Conservation (phyloP, 192 early-diverging fungal species). For the Spizellomyces punctatus region DNA sequence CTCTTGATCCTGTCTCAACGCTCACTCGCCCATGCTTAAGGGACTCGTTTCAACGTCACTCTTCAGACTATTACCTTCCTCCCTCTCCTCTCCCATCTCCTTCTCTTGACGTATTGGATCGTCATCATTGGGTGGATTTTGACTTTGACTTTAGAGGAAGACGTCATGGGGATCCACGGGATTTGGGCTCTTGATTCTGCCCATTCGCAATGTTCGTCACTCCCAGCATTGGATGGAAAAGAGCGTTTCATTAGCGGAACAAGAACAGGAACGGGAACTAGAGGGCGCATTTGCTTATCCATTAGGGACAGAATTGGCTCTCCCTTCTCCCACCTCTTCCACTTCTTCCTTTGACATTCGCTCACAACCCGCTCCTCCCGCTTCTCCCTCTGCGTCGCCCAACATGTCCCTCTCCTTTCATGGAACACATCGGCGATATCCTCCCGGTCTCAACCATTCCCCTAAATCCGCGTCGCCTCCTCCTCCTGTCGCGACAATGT, state of each 20-base stretch:
- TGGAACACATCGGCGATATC: not conserved
- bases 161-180: conserved; percentile 2
- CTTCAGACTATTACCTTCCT: no score
- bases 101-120: no score
- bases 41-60: no score
- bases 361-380: not conserved
- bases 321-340: not conserved
- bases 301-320: no score
- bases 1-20: no score
- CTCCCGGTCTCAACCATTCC: conserved; percentile 2
- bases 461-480: not conserved
- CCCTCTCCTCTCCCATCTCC: no score
- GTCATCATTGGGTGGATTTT: not conserved
- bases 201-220: not conserved
- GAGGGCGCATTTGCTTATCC: not conserved
- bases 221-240: not conserved
- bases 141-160: conserved; percentile 2
- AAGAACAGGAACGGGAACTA: not conserved
- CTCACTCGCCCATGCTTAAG: no score
- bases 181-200: not conserved
- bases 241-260: not conserved
- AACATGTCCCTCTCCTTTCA: not conserved
- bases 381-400: not conserved
- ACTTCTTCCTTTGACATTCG: not conserved
- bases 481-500: not conserved